A percentile compares a stretch with the other conserved stretches of the same genome.
These are phyloP conservation scores for Ustilago lituana DNA, from an alignment of 1,284 basidiomycete genomes.

Conservation along the genomic window DNA sequence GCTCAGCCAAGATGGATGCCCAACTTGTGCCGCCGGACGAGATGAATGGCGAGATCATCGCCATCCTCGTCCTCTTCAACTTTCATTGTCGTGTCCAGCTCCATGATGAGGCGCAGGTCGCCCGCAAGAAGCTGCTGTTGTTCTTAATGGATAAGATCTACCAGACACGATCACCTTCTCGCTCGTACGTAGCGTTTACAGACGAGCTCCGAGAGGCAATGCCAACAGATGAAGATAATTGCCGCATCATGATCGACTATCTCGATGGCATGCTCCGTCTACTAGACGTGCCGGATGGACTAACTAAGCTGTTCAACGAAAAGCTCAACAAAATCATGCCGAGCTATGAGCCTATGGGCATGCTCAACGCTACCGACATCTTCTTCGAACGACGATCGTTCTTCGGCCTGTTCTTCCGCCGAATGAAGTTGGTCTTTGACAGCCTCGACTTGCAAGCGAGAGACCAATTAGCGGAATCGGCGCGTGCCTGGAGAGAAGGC, in stretches of 20 bases:
- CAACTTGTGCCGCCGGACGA: slow-evolving; percentile 29
- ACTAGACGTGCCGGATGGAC: slow-evolving; percentile 38
- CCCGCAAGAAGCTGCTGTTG: slow-evolving; percentile 33
- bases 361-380: slow-evolving; percentile 33
- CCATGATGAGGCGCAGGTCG: slow-evolving; percentile 28
- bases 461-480: slow-evolving; percentile 18
- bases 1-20: slow-evolving; percentile 13
- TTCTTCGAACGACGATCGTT: slow-evolving; percentile 48
- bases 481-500: slow-evolving; percentile 34
- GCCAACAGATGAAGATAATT: slow-evolving; percentile 17
- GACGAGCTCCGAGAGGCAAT: slow-evolving; percentile 23
- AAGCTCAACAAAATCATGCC: slow-evolving; percentile 43
- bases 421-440: slow-evolving; percentile 42
- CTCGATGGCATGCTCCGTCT: slow-evolving; percentile 37
- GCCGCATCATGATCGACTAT: slow-evolving; percentile 36
- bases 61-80: slow-evolving; percentile 49
- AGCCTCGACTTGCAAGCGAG: slow-evolving; percentile 44
- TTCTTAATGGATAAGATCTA: slow-evolving; percentile 50
- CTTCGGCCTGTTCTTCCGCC: slow-evolving; percentile 48
- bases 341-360: slow-evolving; percentile 38
- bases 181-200: slow-evolving; percentile 18
- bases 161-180: slow-evolving; percentile 15
- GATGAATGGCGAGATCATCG: slow-evolving; percentile 41
- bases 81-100: slow-evolving; percentile 46
- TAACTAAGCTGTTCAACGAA: slow-evolving; percentile 47